Percentiles rank a stretch among this genome's conserved stretches.
Evolutionary conservation across 148 eudicot species (phyloP).

Genomic region (Rhododendron kiyosumense): DNA sequence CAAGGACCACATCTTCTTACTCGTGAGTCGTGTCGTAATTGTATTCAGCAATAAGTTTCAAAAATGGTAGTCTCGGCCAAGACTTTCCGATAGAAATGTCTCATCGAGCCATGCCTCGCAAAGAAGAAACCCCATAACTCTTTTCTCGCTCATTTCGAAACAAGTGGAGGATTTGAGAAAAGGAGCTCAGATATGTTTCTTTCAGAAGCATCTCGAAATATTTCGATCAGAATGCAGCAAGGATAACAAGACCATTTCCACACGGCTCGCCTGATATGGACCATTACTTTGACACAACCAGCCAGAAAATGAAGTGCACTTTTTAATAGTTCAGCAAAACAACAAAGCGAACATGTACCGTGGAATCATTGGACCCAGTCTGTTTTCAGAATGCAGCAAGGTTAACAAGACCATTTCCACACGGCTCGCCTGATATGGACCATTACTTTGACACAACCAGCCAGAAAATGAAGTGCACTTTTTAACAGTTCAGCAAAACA

Average conservation of each 20-base stretch:
- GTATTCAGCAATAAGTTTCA: neutral
- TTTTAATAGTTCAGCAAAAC: neutral
- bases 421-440: no score
- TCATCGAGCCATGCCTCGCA: neutral
- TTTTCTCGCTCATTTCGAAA: neutral
- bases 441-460: neutral
- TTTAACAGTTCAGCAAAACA: neutral
- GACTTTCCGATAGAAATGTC: neutral
- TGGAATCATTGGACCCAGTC: no score
- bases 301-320: neutral
- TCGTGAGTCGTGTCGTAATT: no score
- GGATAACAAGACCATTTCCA: neutral
- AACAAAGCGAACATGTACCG: neutral
- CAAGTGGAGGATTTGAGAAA: neutral
- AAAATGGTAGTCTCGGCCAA: neutral
- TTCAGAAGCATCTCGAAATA: neutral
- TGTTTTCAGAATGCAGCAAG: no score
- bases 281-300: neutral
- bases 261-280: neutral
- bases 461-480: neutral
- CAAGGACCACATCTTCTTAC: no score
- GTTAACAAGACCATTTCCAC: neutral
- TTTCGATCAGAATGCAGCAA: neutral
- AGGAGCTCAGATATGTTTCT: neutral
- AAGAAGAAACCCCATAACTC: neutral